Evolutionary conservation across 208 protist genomes (phyloP).

Genomic region (Blechomonas ayalai): DNA sequence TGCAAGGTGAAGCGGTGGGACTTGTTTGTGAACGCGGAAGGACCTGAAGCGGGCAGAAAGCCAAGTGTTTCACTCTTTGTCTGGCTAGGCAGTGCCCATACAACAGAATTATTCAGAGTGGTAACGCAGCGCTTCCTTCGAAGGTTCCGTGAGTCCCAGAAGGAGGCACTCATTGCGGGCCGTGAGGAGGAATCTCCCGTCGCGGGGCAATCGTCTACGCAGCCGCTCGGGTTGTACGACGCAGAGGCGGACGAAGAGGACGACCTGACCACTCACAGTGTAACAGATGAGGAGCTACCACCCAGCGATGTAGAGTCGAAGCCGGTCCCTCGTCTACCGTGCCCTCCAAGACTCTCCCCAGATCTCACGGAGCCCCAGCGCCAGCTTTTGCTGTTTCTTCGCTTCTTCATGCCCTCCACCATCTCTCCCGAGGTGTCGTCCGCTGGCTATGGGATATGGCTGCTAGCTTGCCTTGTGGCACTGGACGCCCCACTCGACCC

Average conservation of each 20-base stretch:
- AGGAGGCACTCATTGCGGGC: background rate
- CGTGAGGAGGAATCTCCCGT: too few relatives aligned
- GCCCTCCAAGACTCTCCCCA: background rate
- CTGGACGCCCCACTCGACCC: conserved; percentile 75
- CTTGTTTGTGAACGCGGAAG: conserved; percentile 27
- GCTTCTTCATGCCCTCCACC: conserved; percentile 16
- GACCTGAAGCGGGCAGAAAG: conserved; percentile 26
- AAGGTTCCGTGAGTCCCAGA: conserved; percentile 6
- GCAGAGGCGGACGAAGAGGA: conserved; percentile 1
- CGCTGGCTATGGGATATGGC: conserved; percentile 58
- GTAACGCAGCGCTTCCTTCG: conserved; percentile 38
- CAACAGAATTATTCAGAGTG: conserved; percentile 45
- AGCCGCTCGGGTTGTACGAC: too few relatives aligned
- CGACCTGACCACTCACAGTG: background rate
- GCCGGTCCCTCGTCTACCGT: too few relatives aligned
- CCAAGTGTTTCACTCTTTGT: conserved; percentile 40
- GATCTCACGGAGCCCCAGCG: background rate
- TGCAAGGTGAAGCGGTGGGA: conserved; percentile 25
- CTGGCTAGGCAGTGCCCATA: conserved; percentile 49
- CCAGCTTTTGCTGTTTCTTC: conserved; percentile 16
- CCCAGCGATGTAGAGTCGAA: too few relatives aligned
- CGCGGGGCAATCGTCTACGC: too few relatives aligned
- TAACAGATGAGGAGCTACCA: background rate
- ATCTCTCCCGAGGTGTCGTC: background rate
- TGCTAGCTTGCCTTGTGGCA: conserved; percentile 40